A percentile compares a stretch with the other conserved stretches of the same genome.
Conservation (phyloP, 2,329 filamentous ascomycete genomes). For the Chrysosporium queenslandicum region DNA sequence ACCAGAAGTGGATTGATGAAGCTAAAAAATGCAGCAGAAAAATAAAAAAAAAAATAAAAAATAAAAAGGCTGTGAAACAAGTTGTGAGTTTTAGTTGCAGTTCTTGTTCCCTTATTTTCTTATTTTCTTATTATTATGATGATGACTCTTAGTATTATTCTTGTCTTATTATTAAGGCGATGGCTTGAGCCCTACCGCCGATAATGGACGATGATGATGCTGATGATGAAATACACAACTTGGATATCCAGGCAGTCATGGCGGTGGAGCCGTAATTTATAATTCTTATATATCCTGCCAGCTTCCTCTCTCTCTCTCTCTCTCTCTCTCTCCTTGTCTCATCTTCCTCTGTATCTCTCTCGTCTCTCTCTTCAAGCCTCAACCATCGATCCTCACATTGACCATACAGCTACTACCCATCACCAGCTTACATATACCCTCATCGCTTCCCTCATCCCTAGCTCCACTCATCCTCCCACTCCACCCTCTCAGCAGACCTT, state of each 20-base stretch:
- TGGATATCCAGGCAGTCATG: neutral
- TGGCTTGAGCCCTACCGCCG: constrained; percentile 9
- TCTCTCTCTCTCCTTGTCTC: too few species aligned
- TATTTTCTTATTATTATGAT: neutral
- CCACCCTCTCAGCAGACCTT: neutral
- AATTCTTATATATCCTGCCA: constrained; percentile 8
- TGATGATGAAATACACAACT: neutral
- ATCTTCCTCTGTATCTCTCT: too few species aligned
- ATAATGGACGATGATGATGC: too few species aligned
- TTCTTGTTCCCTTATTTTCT: neutral
- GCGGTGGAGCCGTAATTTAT: constrained; percentile 12
- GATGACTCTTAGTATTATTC: neutral
- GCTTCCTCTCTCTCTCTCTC: neutral
- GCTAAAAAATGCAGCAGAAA: neutral
- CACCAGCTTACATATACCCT: too few species aligned
- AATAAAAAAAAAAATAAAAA: neutral
- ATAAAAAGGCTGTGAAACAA: constrained; percentile 11
- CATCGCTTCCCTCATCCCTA: too few species aligned
- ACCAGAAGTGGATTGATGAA: too few species aligned
- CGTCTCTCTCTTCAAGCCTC: neutral
- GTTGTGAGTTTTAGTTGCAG: neutral
- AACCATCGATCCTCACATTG: too few species aligned
- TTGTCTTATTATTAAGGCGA: neutral
- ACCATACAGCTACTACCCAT: too few species aligned
- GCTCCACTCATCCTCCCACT: too few species aligned